phyloP scores from a whole-genome alignment of 176 grass and related monocot species.

The Rhipidocladum racemiflorum region DNA sequence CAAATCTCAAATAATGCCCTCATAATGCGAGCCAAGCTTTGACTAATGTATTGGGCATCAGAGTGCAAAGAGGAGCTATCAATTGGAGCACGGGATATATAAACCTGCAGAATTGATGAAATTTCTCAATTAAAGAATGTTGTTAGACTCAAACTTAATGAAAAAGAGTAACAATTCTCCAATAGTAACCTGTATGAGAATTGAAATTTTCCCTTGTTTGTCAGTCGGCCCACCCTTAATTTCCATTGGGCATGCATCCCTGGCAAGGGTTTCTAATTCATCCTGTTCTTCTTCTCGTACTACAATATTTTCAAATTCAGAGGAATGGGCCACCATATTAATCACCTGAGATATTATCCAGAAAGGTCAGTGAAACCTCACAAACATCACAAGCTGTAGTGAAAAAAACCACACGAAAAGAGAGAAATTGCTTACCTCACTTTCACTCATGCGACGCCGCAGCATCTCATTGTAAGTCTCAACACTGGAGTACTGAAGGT shows the following conservation, averaged over 20 bases:
- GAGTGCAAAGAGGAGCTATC: slow-evolving; percentile 95
- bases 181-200: slow-evolving; percentile 89
- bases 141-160: slow-evolving; percentile 10
- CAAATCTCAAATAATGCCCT: slow-evolving; percentile 98
- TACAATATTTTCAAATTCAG: slow-evolving; percentile 96
- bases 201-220: slow-evolving; percentile 94
- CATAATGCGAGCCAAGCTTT: slow-evolving; percentile 94
- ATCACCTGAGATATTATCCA: slow-evolving; percentile 63
- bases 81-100: slow-evolving; percentile 82
- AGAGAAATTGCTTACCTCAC: slow-evolving; percentile 58
- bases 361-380: slow-evolving; percentile 22
- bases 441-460: slow-evolving; percentile 87
- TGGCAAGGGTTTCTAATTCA: slow-evolving; percentile 72
- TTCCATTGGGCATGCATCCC: slow-evolving; percentile 72
- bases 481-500: slow-evolving; percentile 95
- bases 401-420: slow-evolving; percentile 14
- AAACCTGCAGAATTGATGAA: slow-evolving; percentile 57
- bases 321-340: slow-evolving; percentile 96
- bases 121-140: slow-evolving; percentile 22
- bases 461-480: slow-evolving; percentile 98
- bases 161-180: slow-evolving; percentile 7
- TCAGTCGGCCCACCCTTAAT: slow-evolving; percentile 89
- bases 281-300: slow-evolving; percentile 99
- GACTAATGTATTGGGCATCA: slow-evolving; percentile 95
- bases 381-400: slow-evolving; percentile 2